Evolutionary conservation across 2,329 filamentous ascomycete genomes (phyloP).

Genomic region (Macrophomina phaseolina): DNA sequence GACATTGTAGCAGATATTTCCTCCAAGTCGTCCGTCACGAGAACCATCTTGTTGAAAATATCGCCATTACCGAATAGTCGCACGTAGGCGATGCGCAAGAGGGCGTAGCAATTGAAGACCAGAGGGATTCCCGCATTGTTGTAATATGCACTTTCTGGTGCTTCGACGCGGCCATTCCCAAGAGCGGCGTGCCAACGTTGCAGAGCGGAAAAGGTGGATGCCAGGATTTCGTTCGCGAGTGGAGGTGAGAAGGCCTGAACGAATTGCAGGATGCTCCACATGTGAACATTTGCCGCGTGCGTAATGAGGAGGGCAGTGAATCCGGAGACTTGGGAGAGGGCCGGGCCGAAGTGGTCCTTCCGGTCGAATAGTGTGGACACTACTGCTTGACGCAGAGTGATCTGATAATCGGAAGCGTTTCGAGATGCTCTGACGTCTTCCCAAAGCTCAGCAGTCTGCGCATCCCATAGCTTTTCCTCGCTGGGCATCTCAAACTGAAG

Average conservation of each 20-base stretch:
- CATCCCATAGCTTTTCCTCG: slow-evolving; percentile 42
- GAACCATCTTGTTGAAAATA: slow-evolving; percentile 37
- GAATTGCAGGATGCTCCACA: slow-evolving; percentile 42
- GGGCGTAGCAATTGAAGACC: slow-evolving; percentile 43
- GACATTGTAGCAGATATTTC: slow-evolving; percentile 34
- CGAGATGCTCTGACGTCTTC: slow-evolving; percentile 16
- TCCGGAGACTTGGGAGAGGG: slow-evolving; percentile 31
- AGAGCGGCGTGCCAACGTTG: slow-evolving; percentile 36
- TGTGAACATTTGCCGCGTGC: slow-evolving; percentile 44
- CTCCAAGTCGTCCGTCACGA: slow-evolving; percentile 37
- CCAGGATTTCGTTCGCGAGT: neutral
- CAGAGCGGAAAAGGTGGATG: slow-evolving; percentile 36
- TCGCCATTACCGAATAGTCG: slow-evolving; percentile 38
- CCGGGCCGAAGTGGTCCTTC: slow-evolving; percentile 27
- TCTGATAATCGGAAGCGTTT: neutral
- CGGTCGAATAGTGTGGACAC: slow-evolving; percentile 36
- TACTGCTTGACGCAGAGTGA: slow-evolving; percentile 35
- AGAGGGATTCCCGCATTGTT: slow-evolving; percentile 38
- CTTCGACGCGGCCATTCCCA: slow-evolving; percentile 26
- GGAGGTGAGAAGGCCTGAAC: slow-evolving; percentile 34
- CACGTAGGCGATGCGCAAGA: slow-evolving; percentile 42
- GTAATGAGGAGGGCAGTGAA: slow-evolving; percentile 42
- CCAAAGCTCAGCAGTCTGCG: slow-evolving; percentile 38
- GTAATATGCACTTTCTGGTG: slow-evolving; percentile 29
- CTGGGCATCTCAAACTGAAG: slow-evolving; percentile 42